Evolutionary conservation across 169 alveolate genomes (phyloP).

Genomic region (Plasmodium vivax): DNA sequence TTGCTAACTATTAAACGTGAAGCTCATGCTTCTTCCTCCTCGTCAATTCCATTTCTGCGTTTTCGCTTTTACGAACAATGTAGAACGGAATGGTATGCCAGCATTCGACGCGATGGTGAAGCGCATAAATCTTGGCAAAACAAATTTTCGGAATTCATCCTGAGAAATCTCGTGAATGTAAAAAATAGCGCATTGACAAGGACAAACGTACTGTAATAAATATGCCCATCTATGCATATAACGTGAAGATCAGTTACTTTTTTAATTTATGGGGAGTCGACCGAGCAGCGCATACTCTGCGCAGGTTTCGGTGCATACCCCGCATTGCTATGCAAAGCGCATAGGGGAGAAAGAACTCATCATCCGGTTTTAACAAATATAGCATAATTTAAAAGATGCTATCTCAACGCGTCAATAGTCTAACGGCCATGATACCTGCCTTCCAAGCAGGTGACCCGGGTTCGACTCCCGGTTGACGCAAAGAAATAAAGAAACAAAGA

Average conservation of each 20-base stretch:
- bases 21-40: not conserved
- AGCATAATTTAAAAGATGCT: not conserved
- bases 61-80: not conserved
- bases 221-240: not conserved
- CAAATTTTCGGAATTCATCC: not conserved
- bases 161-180: not conserved
- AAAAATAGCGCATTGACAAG: not conserved
- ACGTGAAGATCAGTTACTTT: not conserved
- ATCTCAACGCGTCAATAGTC: conserved; percentile 93
- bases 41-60: not conserved
- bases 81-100: not conserved
- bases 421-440: conserved; percentile 98
- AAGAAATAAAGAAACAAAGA: too few relatives aligned
- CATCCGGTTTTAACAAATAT: not conserved
- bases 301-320: not conserved
- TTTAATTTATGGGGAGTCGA: not conserved
- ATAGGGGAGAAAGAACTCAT: not conserved
- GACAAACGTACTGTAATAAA: not conserved
- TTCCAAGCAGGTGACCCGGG: conserved; percentile 99
- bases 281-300: not conserved
- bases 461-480: conserved; percentile 99
- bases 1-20: not conserved
- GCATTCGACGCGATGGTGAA: not conserved
- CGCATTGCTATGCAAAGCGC: not conserved
- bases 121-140: not conserved